Evolutionary conservation across 164 flowering plant species (phyloP).

Genomic region (Paratinospora sagittata): DNA sequence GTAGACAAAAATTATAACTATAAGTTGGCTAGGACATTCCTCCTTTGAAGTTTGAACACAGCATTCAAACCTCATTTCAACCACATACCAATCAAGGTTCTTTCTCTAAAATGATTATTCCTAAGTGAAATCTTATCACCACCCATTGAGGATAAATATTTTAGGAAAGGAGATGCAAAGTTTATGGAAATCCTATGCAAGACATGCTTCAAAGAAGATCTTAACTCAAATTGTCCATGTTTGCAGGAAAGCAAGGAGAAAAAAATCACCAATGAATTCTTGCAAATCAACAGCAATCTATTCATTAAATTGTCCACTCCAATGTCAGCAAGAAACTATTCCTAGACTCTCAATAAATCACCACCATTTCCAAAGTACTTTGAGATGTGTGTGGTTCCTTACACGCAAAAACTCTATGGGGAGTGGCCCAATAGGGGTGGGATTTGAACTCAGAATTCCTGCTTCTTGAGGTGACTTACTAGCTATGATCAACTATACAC

Average conservation of each 20-base stretch:
- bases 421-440: too few relatives aligned
- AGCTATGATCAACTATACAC: too few relatives aligned
- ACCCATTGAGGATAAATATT: not conserved
- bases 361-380: not conserved
- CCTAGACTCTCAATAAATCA: not conserved
- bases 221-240: too few relatives aligned
- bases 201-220: too few relatives aligned
- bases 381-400: not conserved
- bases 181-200: too few relatives aligned
- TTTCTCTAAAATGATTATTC: not conserved
- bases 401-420: too few relatives aligned
- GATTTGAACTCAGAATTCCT: too few relatives aligned
- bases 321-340: not conserved
- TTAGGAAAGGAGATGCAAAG: not conserved
- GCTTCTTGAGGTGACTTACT: too few relatives aligned
- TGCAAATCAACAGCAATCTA: not conserved
- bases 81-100: not conserved
- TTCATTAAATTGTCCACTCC: not conserved
- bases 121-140: not conserved
- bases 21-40: not conserved
- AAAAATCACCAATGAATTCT: not conserved
- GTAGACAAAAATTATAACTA: too few relatives aligned
- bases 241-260: too few relatives aligned
- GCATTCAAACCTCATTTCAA: not conserved
- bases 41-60: not conserved